Base-by-base conservation (phyloP, 352 stramenopile species). In the Peronospora destructor region DNA sequence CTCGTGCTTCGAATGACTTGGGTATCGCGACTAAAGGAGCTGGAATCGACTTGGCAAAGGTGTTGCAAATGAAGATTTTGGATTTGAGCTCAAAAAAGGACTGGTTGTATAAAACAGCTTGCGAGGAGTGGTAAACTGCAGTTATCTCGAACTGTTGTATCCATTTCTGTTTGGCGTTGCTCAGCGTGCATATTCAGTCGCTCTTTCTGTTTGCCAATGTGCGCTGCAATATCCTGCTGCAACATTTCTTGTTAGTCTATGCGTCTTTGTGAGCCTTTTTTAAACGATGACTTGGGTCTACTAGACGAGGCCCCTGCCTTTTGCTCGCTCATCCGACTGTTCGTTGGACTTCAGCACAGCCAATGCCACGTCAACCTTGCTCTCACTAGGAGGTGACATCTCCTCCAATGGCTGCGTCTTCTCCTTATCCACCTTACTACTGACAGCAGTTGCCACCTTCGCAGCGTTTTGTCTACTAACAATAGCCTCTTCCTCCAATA, bases 231-330 rank as follows among this genome's bases (percentile, higher is more conserved):
- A 50, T 86, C 76, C 6, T 70, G 44, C 13, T 69, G 56, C 17
- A 85, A 30, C 51, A 71, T 59, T 6, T 78, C 73, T 35, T 76
- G 64, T 55, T 74, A 53, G n/a, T 71, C 42, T 35, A 73, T 67
- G 42, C 77, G 77, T 33, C 62, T 61, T 39, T 72, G 63, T 33
- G 76, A 53, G 28, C 74, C 74, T 37, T n/a, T n/a, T n/a, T 73
- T 77, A 9, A 67, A 48, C 1, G 58, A 61, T 3, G 59, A 61
- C 4, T 50, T 64, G 3, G 52, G 28, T 28, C 38, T 61, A n/a
- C 26, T 38, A 14, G 43, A 13, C 6, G 45, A 59, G 25, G 21
- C 13, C 2, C 35, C 14, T 21, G 21, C 7, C 28, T 40, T 34
- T 16, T 48, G 17, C 19, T 58, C 45, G 17, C 19, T 58, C 45